phyloP scores from a whole-genome alignment of 768 basidiomycete genomes.

The Tricholomella constricta region DNA sequence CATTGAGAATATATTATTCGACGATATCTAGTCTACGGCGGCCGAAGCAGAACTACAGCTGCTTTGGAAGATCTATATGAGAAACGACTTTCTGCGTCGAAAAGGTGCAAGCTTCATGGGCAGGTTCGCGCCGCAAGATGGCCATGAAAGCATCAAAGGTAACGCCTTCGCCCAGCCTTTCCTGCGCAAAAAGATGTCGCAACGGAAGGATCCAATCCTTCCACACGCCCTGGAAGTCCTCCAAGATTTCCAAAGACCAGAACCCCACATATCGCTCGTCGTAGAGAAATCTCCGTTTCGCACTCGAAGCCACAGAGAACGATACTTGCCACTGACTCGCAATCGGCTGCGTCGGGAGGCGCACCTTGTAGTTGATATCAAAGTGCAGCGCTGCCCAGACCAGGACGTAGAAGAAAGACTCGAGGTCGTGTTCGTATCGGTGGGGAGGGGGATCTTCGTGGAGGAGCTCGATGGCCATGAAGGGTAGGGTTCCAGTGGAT shows the following conservation, averaged over 20 bases:
- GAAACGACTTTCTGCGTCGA: no score
- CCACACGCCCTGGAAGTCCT: slow-evolving; percentile 1
- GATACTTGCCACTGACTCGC: not conserved
- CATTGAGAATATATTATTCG: no score
- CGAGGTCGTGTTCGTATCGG: slow-evolving; percentile 6
- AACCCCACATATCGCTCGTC: not conserved
- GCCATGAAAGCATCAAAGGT: not conserved
- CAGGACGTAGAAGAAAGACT: slow-evolving; percentile 12
- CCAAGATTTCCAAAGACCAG: not conserved
- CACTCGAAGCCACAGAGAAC: not conserved
- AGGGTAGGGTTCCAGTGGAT: slow-evolving; percentile 3
- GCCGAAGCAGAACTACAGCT: no score
- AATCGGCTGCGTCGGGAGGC: not conserved
- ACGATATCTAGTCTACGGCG: no score
- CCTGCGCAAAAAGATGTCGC: not conserved
- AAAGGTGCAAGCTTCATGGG: no score
- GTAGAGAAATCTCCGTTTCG: not conserved
- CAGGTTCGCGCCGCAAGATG: not conserved
- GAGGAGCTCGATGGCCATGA: slow-evolving; percentile 5
- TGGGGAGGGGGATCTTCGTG: not conserved
- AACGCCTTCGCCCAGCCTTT: not conserved
- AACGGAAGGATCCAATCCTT: not conserved
- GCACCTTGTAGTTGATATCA: not conserved
- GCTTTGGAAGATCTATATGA: no score
- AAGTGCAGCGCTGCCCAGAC: slow-evolving; percentile 8